phyloP scores from a whole-genome alignment of 768 basidiomycete species.

The Sutorius australiensis region DNA sequence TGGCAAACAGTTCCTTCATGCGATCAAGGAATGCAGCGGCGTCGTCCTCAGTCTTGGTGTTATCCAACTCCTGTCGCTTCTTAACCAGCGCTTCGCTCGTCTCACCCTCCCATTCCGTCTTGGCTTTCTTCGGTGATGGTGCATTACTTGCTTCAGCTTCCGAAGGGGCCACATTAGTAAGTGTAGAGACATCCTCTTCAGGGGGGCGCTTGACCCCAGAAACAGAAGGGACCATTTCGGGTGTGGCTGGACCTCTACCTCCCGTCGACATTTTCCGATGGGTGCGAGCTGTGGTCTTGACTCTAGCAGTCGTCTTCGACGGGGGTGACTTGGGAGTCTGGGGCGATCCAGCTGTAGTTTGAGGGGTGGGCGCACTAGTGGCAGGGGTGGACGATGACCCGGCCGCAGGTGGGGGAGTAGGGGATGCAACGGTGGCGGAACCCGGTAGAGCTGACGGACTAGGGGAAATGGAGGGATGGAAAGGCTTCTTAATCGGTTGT shows the following conservation, averaged over 20 bases:
- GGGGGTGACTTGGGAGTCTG: constrained; percentile 72
- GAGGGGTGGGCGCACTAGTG: constrained; percentile 39
- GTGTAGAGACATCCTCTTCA: constrained; percentile 31
- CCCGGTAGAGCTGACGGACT: constrained; percentile 22
- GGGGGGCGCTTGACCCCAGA: constrained; percentile 33
- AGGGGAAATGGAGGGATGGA: constrained; percentile 16
- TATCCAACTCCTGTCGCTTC: constrained; percentile 37
- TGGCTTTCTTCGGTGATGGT: constrained; percentile 68
- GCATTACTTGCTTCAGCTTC: constrained; percentile 38
- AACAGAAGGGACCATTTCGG: constrained; percentile 32
- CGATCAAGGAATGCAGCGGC: constrained; percentile 57
- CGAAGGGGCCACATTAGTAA: constrained; percentile 31
- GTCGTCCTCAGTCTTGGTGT: constrained; percentile 65
- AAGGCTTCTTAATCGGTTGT: constrained; percentile 16
- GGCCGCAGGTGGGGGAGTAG: constrained; percentile 45
- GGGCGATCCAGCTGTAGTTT: constrained; percentile 49
- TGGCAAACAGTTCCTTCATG: constrained; percentile 61
- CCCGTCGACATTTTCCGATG: constrained; percentile 31
- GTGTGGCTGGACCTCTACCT: constrained; percentile 31
- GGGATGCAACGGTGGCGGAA: constrained; percentile 17
- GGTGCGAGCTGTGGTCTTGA: constrained; percentile 33
- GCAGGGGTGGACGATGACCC: constrained; percentile 50
- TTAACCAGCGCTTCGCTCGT: constrained; percentile 47
- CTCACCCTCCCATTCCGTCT: constrained; percentile 68
- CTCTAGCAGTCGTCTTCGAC: constrained; percentile 46